Base-by-base conservation (phyloP, 768 basidiomycete genomes). In the Coprinellus micaceus region DNA sequence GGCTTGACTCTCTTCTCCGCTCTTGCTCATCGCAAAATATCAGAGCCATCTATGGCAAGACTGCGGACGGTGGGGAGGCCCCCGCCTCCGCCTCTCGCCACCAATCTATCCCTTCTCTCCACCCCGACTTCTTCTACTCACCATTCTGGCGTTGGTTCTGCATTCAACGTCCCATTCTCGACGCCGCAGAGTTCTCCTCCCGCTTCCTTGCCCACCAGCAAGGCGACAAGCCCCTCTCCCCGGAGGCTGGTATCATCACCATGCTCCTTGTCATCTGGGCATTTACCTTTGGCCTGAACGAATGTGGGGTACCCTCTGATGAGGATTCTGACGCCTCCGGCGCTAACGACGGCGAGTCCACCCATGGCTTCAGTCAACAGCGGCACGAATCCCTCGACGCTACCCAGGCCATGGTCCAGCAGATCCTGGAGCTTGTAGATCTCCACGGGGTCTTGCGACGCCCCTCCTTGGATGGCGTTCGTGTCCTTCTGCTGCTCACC, bases 251-350 rank as follows among this genome's bases (percentile, higher is more conserved):
- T 40, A 80, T 96, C 54, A 78, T 97, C 39, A 79, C 85, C 19
- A 88, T 90, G 78, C 71, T 91, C 28, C 77, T 96, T 21, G 90
- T 90, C 43, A 83, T 88, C 21, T 97, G 93, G 93, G 94, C 92
- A 0, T 82, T 86, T 3, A 92, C 91, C 37, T 94, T 91, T 67
- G 95, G 94, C 39, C 74, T 96, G 45, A 83, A 95, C 67, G 90
- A 93, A 63, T 79, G 76, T 41, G 94, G 93, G 36, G 64, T 79
- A 15, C 83, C 86, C 19, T 70, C 74, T 43, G 57, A 58, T 24
- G 69, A 72, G 12, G 56, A 57, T 15, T 41, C 40, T n/a, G 62
- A 66, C 37, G 50, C 56, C 33, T 51, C 55, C 4, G 68, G 67
- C 37, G 30, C 51, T 39, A 15, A 47, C 25, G n/a, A 48, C 36